phyloP scores from a whole-genome alignment of 108 stramenopile genomes.

The Nannochloropsis salina region DNA sequence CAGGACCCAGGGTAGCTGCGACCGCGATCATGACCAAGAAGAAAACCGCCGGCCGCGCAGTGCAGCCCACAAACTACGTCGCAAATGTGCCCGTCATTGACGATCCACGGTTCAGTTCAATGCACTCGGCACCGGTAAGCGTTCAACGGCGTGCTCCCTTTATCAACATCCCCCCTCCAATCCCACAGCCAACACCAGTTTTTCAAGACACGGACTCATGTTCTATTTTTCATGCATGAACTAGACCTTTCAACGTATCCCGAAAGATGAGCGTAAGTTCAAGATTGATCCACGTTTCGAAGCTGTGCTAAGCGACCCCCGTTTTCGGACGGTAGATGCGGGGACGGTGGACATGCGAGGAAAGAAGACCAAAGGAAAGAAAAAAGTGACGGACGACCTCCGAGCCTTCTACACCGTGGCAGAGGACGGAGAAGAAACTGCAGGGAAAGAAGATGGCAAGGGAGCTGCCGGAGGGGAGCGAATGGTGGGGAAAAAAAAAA shows the following conservation, averaged over 20 bases:
- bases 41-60: background rate
- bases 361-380: conserved; percentile 22
- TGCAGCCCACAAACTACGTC: background rate
- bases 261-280: conserved; percentile 45
- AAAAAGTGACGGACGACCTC: conserved; percentile 30
- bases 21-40: background rate
- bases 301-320: conserved; percentile 48
- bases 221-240: background rate
- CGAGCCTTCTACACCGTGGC: conserved; percentile 48
- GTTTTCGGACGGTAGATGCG: conserved; percentile 41
- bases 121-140: conserved; percentile 53
- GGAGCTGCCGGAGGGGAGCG: background rate
- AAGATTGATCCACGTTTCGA: conserved; percentile 49
- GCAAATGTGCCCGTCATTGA: conserved; percentile 38
- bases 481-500: background rate
- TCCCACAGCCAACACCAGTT: background rate
- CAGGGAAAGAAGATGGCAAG: conserved; percentile 25
- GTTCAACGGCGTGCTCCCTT: background rate
- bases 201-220: background rate
- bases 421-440: background rate
- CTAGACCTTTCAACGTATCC: conserved; percentile 38
- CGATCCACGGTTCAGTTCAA: conserved; percentile 46
- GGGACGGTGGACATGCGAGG: conserved; percentile 28
- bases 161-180: background rate
- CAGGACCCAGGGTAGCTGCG: too few relatives aligned